Percentiles rank a stretch among this genome's conserved stretches.
These are phyloP conservation scores for Phytophthora tentaculata DNA, from an alignment of 352 stramenopile species.

Conservation along the genomic window DNA sequence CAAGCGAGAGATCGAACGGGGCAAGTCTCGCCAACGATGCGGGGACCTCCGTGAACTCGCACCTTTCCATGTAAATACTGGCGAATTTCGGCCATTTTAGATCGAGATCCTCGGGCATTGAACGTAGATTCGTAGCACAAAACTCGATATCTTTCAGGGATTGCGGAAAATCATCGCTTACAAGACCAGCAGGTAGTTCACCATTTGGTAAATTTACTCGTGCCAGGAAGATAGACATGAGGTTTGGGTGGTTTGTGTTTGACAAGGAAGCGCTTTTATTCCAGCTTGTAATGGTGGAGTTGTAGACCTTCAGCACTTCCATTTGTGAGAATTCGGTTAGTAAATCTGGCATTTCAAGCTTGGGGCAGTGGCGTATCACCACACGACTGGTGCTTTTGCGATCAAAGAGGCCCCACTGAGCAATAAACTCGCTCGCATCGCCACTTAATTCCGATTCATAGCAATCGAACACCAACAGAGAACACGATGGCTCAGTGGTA, in stretches of 20 bases:
- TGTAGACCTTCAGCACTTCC: constrained; percentile 47
- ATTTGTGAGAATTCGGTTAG: constrained; percentile 37
- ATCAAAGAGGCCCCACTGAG: constrained; percentile 32
- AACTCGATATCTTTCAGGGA: constrained; percentile 38
- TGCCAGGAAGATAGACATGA: constrained; percentile 23
- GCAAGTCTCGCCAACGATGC: constrained; percentile 20
- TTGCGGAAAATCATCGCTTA: constrained; percentile 16
- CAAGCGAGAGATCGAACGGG: constrained; percentile 25
- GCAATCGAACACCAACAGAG: constrained; percentile 37
- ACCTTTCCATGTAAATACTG: constrained; percentile 31
- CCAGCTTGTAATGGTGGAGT: constrained; percentile 44
- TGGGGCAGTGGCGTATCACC: constrained; percentile 47
- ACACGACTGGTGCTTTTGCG: constrained; percentile 29
- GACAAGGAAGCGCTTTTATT: constrained; percentile 31
- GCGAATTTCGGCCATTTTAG: constrained; percentile 38
- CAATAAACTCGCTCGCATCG: constrained; percentile 13
- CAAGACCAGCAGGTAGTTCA: constrained; percentile 20
- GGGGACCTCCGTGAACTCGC: constrained; percentile 16
- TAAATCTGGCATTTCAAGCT: constrained; percentile 31
- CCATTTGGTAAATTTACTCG: constrained; percentile 26
- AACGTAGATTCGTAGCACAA: constrained; percentile 35
- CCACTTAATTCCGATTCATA: constrained; percentile 16
- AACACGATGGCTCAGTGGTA: constrained; percentile 25
- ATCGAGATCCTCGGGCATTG: constrained; percentile 45
- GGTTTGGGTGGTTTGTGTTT: constrained; percentile 32